Evolutionary conservation across 352 stramenopile genomes (phyloP).

Genomic region (Globisporangium recalcitrans): DNA sequence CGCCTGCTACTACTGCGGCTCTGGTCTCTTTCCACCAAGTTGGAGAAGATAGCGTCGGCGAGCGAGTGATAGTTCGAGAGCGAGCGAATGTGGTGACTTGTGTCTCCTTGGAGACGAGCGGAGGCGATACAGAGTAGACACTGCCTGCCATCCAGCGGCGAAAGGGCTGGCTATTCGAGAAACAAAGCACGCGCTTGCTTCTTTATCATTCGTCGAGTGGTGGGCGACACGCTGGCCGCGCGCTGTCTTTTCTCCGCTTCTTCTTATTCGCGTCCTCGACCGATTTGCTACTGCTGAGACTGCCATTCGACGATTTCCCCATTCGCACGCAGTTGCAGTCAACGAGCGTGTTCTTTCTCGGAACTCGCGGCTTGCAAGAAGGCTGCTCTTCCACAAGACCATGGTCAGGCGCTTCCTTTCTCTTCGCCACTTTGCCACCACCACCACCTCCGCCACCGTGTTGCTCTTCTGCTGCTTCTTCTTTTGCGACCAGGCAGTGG

Average conservation of each 20-base stretch:
- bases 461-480: not conserved
- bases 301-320: not conserved
- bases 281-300: not conserved
- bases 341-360: not conserved
- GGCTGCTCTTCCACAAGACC: not conserved
- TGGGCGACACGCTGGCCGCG: not conserved
- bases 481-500: not conserved
- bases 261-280: slow-evolving; percentile 6
- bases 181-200: too few species aligned
- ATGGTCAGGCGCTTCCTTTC: not conserved
- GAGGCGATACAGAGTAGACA: too few species aligned
- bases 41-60: too few species aligned
- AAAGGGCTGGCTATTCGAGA: too few species aligned
- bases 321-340: not conserved
- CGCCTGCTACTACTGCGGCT: too few species aligned
- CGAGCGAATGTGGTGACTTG: too few species aligned
- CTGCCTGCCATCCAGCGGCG: too few species aligned
- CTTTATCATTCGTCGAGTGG: too few species aligned
- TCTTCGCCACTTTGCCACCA: not conserved
- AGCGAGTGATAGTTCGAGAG: too few species aligned
- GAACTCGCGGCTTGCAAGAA: not conserved
- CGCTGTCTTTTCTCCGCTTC: not conserved
- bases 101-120: too few species aligned
- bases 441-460: too few species aligned
- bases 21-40: too few species aligned